phyloP scores from a whole-genome alignment of 2,329 filamentous ascomycete species.

The Nectriaceae sp. region DNA sequence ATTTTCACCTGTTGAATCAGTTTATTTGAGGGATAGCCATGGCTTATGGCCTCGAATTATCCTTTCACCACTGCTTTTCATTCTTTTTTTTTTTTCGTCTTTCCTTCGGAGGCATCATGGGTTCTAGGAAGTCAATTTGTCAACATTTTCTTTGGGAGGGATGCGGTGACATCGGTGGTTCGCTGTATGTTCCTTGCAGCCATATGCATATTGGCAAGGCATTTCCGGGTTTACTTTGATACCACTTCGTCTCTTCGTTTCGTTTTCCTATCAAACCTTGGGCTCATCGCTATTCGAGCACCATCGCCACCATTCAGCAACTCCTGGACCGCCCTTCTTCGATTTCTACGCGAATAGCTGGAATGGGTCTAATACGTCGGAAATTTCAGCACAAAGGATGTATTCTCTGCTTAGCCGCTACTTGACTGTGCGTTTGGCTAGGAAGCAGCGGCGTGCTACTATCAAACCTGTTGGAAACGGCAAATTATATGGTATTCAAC shows the following conservation, averaged over 20 bases:
- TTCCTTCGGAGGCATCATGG: constrained; percentile 20
- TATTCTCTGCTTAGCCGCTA: too few relatives aligned
- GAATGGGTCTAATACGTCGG: too few relatives aligned
- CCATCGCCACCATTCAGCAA: constrained; percentile 6
- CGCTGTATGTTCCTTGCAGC: constrained; percentile 21
- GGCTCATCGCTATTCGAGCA: constrained; percentile 12
- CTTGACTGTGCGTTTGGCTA: too few relatives aligned
- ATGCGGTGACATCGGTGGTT: constrained; percentile 21
- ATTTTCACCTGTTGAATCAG: constrained; percentile 6
- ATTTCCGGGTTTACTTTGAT: constrained; percentile 31
- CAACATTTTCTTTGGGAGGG: constrained; percentile 8
- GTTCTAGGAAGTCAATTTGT: constrained; percentile 22
- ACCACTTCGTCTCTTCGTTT: constrained; percentile 30
- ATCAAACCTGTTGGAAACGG: too few relatives aligned
- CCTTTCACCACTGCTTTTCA: constrained; percentile 12
- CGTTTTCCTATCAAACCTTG: constrained; percentile 8
- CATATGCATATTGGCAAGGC: constrained; percentile 23
- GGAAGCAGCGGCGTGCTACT: too few relatives aligned
- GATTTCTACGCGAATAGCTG: too few relatives aligned
- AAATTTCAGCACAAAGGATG: too few relatives aligned
- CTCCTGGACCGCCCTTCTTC: too few relatives aligned
- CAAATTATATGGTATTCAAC: too few relatives aligned
- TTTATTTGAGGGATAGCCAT: constrained; percentile 15
- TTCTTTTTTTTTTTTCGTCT: constrained; percentile 12
- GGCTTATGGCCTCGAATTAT: constrained; percentile 8